Evolutionary conservation across 306 rosid genomes (phyloP), one percentile per base, ranked within the genome.

Genomic region (Adenanthera pavonina): DNA sequence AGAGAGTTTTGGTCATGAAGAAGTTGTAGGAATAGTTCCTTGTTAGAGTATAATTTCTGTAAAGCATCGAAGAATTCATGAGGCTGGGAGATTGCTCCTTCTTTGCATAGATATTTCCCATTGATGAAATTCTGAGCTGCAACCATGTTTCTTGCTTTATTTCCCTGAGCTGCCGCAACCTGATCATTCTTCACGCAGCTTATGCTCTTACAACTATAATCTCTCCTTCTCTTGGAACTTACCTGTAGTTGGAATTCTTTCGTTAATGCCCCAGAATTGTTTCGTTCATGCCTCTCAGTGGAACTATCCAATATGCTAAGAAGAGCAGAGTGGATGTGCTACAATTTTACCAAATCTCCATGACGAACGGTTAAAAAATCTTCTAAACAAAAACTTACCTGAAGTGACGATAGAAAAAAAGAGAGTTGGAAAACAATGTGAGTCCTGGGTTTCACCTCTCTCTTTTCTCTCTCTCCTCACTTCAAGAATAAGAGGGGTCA

Each of bases 1-100:
- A 91, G 69, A 75, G 97, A 91, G 78, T 86, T 88, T 3, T 97
- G 97, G 76, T 95, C 97, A 62, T 91, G 91, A 61, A 91, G 84
- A 84, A 91, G 90, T 75, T 89, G 86, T 52, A 85, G 46, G 80
- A 92, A 90, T 60, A 92, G 84, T 33, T 92, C 92, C 87, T 87
- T 91, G 85, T 95, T 95, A 13, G 92, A 88, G 80, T 88, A 84
- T 82, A 89, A 88, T 82, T 90, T 87, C 80, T 91, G 89, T 68
- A 91, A 83, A 25, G 94, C 95, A 70, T 91, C 92, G 65, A 88
- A 76, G 38, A 94, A 69, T 56, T 94, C 92, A 68, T 88, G 78
- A 38, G 95, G 87, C 85, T 91, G 81, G 57, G 69, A 84, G 78
- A 61, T 81, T 44, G 77, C 85, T 82, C 89, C 87, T 41, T 85